phyloP scores from a whole-genome alignment of 2,329 filamentous ascomycete species.

The Aureobasidium sp. region DNA sequence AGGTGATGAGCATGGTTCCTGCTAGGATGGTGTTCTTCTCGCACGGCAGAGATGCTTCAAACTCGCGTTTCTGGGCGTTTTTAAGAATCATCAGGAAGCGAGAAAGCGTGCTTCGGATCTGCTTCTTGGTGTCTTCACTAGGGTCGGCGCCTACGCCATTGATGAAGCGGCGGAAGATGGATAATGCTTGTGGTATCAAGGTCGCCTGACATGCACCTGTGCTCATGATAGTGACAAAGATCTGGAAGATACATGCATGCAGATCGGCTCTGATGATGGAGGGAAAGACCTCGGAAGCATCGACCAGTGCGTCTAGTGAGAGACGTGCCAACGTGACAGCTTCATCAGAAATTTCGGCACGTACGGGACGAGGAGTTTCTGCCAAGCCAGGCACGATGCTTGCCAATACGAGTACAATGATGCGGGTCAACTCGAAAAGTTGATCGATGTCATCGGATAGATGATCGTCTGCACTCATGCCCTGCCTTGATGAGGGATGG shows the following conservation, averaged over 20 bases:
- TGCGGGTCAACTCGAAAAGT: slow-evolving; percentile 89
- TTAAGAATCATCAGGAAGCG: slow-evolving; percentile 75
- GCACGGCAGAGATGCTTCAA: slow-evolving; percentile 69
- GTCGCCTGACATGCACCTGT: slow-evolving; percentile 80
- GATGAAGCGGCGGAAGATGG: slow-evolving; percentile 87
- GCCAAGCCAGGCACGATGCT: slow-evolving; percentile 77
- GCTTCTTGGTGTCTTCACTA: slow-evolving; percentile 48
- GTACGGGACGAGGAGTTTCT: slow-evolving; percentile 38
- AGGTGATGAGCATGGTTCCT: slow-evolving; percentile 80
- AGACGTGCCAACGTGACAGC: slow-evolving; percentile 71
- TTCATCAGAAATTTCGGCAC: slow-evolving; percentile 66
- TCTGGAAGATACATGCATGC: slow-evolving; percentile 92
- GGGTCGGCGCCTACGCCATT: slow-evolving; percentile 54
- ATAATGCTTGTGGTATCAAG: slow-evolving; percentile 81
- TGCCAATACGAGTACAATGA: slow-evolving; percentile 87
- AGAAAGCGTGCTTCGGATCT: slow-evolving; percentile 73
- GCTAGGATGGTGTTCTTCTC: slow-evolving; percentile 91
- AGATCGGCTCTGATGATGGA: slow-evolving; percentile 93
- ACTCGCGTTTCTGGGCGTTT: slow-evolving; percentile 66
- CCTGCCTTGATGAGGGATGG: slow-evolving; percentile 76
- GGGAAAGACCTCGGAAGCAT: slow-evolving; percentile 92
- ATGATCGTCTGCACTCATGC: slow-evolving; percentile 57
- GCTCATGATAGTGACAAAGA: slow-evolving; percentile 85
- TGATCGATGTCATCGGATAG: slow-evolving; percentile 96
- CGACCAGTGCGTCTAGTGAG: slow-evolving; percentile 79